Base-by-base conservation (phyloP, 192 early-diverging fungal species). In the Dimargaris xerosporica region DNA sequence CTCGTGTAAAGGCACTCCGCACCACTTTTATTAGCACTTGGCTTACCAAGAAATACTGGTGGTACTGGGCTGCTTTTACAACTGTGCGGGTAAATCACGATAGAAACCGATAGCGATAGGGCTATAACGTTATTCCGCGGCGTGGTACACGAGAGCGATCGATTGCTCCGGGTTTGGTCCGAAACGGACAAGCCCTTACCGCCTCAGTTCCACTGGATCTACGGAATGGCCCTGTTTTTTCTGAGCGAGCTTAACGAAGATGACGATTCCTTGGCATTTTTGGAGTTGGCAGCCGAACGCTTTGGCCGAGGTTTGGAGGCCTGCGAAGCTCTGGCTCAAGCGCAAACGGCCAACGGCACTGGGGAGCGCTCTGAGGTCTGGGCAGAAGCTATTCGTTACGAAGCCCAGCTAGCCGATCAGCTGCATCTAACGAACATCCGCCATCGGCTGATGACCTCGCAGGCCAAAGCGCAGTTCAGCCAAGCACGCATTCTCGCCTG, bases 131-230 rank as follows among this genome's bases (percentile, higher is more conserved):
- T 80, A 28, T 70, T 80, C 44, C 76, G 81, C 25, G 81, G 81
- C 25, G 71, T 75, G 26, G 69, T 82, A 31, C 81, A 82, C 56
- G 81, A 82, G 59, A 75, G 81, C 65, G 81, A 82, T 64, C 71
- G 77, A 31, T 61, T 80, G 13, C 68, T 82, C n/a, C 75, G 77
- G 2, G 25, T 69, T 41, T 59, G 68, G 51, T 64, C 70, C 54
- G 64, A 63, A 31, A 45, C 9, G 7, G 50, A 58, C 16, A 44
- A 45, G 45, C 10, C 52, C 6, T 41, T 79, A 12, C 68, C 77
- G 13, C 68, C 81, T 0, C 68, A 69, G 25, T 79, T 82, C 63
- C 75, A 78, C 60, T 75, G 68, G 26, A 72, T 82, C 29, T 82
- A 80, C 61, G 78, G 78, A 1, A 71, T 70, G 29, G 78, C 81